Evolutionary conservation across 1,284 basidiomycete species (phyloP), one percentile per base, ranked within the genome.

Genomic region (Pholiota adiposa): DNA sequence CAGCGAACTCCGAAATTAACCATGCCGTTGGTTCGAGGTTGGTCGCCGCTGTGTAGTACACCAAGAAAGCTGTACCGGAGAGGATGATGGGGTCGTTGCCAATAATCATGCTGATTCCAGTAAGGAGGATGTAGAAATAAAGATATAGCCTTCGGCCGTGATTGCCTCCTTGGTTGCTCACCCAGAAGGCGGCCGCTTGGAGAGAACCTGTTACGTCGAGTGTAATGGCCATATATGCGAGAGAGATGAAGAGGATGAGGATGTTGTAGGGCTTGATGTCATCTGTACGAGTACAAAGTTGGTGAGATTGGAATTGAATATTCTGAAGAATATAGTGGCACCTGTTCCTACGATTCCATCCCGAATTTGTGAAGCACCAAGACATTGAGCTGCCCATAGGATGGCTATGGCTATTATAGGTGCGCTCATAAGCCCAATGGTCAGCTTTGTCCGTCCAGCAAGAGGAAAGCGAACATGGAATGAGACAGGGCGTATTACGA

Each of bases 221-320:
- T 0, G 94, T 94, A 52, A 98, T 91, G 3, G 96, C 89, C 77
- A 98, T 92, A 77, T 98, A 99, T 0, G 96, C 96, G 56, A 98
- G 81, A 1, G 92, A 93, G 65, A 95, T 87, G 77, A 98, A 98
- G 3, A 98, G 80, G 27, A 94, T 92, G 73, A 98, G 86, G 62
- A 98, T 95, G 72, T 97, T 94, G 69, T 96, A 93, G 0, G 97
- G 96, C 65, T 93, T 85, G 40, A 98, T 85, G 2, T 91, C 91
- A 51, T 89, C 89, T 70, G 65, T 62, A n/a, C 61, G 62, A 43
- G 62, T 69, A 9, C 23, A 23, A 38, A n/a, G 16, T 25, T 12
- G n/a, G 18, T 44, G 7, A 25, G 25, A 33, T 44, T 25, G 29
- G 6, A 33, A 23, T 19, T 4, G 3, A 29, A 9, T 49, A 29